phyloP scores from a whole-genome alignment of 1,139 yeast genomes.

The Keqinozyma sinolaborantium region DNA sequence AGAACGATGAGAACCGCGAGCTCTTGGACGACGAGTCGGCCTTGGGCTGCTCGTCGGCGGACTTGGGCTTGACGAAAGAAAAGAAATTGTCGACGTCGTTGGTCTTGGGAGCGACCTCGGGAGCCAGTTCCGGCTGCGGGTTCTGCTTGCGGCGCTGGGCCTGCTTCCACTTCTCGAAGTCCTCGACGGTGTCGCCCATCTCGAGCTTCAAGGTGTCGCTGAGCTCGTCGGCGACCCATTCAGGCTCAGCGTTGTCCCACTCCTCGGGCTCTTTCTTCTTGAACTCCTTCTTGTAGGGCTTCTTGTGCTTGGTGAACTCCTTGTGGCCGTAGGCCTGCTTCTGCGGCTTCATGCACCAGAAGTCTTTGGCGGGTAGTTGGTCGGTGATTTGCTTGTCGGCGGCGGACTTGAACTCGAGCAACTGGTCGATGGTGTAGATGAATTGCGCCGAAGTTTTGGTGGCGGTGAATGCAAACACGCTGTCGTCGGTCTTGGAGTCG shows the following conservation, averaged over 20 bases:
- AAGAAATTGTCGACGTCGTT: conserved; percentile 54
- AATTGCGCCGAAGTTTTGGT: conserved; percentile 11
- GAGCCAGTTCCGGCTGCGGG: conserved; percentile 9
- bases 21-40: conserved; percentile 22
- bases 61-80: conserved; percentile 38
- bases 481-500: conserved; percentile 5
- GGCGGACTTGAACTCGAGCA: conserved; percentile 31
- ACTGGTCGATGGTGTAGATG: conserved; percentile 36
- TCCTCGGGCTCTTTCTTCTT: conserved; percentile 13
- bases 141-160: conserved; percentile 41
- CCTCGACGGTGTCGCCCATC: conserved; percentile 62
- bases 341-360: conserved; percentile 33
- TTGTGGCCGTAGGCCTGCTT: conserved; percentile 4
- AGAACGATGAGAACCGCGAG: conserved; percentile 48
- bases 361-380: conserved; percentile 37
- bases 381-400: conserved; percentile 28
- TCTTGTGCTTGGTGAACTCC: conserved; percentile 6
- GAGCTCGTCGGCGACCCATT: conserved; percentile 46
- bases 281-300: conserved; percentile 6
- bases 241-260: conserved; percentile 43
- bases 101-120: conserved; percentile 20
- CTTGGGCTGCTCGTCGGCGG: conserved; percentile 9
- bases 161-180: conserved; percentile 66
- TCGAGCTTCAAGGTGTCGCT: conserved; percentile 31
- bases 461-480: conserved; percentile 7